Evolutionary conservation across 176 grass and related monocot genomes (phyloP), one percentile per base, ranked within the genome.

Genomic region (Musa beccarii): DNA sequence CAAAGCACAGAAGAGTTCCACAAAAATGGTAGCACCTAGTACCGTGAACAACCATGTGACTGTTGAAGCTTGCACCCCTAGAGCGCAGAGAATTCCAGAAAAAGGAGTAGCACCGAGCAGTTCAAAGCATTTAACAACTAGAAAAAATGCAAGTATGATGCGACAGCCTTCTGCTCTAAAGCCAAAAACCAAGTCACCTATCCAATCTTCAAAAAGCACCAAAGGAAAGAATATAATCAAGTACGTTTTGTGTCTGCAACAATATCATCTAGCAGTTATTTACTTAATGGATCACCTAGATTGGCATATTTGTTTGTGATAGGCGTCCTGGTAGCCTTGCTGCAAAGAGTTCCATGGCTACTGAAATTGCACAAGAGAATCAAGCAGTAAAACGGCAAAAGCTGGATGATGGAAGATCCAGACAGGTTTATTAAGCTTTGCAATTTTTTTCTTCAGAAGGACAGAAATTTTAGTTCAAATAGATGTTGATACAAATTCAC

Each of bases 371-470:
- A 9, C 95, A 92, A 34, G 88, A 99, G 69, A 87, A 94, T 68
- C 95, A 99, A 68, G 90, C 95, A 1, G 73, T 99, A 52, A 99
- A 99, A 73, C 94, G 81, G 74, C 95, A 99, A 77, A 99, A 94
- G 43, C 80, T 99, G 19, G 95, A 92, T 52, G 73, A 81, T 29
- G 95, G 95, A 59, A 89, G 81, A 66, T 84, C 83, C 2, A 90
- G 88, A 89, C 83, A 91, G 95, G 95, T 69, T 10, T 1, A 51
- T 69, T 54, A 22, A 82, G 70, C 55, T 5, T 14, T 20, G 9
- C 14, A 3, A 11, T 28, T 29, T 57, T 52, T 63, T 54, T 26
- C 16, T 72, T 63, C 49, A 16, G 19, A 25, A 2, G 10, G 20
- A 15, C 1, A 15, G 8, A 49, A 10, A 8, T 50, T 50, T 50